Evolutionary conservation across 495 filamentous ascomycete species (phyloP), one percentile per base, ranked within the genome.

Genomic region (Aspergillus heteromorphus): DNA sequence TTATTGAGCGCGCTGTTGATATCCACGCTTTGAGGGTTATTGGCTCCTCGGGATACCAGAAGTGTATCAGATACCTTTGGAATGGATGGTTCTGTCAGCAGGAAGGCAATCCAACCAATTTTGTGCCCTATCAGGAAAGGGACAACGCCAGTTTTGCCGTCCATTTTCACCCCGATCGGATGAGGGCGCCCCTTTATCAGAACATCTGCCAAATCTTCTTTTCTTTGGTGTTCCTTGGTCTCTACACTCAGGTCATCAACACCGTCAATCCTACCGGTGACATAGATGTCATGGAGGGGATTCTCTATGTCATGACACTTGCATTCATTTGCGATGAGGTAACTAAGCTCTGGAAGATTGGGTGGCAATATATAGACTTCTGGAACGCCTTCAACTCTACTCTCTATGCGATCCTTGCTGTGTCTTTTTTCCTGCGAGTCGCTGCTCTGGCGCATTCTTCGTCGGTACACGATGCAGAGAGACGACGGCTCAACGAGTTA

Each of bases 21-120:
- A 77, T 97, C 16, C 92, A 97, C 66, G 90, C 92, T 6, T 73
- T 97, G 17, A 77, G 82, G 21, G 80, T 97, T 23, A 97, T 97
- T 54, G 87, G 88, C 14, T 89, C 86, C 13, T 88, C 88, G 1
- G 91, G 92, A n/a, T 98, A 96, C 63, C 93, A 98, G 62, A 93
- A 87, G 68, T 97, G 92, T 64, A 89, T 97, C 62, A 81, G 76
- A 42, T 92, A 89, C 61, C 85, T 98, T 45, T 98, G 93, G 93
- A 82, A 80, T 53, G 93, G 93, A 38, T 98, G 93, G 93, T 79
- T 96, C n/a, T 82, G 92, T 10, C 93, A 97, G 64, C 88, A 97
- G 56, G 88, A 95, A 51, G 81, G 88, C 38, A 91, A 97, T 60
- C 89, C 92, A 4, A 82, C 84, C 11, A 84, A 81, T 20, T 98